These are phyloP conservation scores for Basipetospora sp. DNA, from an alignment of 2,329 filamentous ascomycete genomes.

Conservation along the genomic window DNA sequence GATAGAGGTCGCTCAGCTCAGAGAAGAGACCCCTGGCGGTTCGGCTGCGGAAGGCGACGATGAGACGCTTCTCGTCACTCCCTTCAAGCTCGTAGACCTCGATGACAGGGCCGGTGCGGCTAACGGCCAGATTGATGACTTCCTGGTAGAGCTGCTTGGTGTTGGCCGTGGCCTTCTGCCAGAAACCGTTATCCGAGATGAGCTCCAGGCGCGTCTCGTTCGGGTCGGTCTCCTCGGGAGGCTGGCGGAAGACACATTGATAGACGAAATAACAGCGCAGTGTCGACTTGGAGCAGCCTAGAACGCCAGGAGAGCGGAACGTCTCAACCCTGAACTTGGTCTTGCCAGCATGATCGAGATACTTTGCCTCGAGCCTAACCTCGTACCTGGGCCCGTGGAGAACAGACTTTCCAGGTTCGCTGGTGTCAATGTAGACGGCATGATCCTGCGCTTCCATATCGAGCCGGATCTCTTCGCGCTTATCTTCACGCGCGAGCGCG, in stretches of 20 bases:
- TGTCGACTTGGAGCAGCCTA: slow-evolving; percentile 66
- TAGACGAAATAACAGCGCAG: slow-evolving; percentile 98
- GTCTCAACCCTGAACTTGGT: slow-evolving; percentile 87
- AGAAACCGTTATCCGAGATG: slow-evolving; percentile 83
- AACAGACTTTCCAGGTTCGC: slow-evolving; percentile 67
- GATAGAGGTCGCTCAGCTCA: slow-evolving; percentile 86
- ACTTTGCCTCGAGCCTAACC: slow-evolving; percentile 85
- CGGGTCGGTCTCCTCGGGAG: slow-evolving; percentile 52
- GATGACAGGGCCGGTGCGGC: slow-evolving; percentile 82
- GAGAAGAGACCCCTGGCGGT: slow-evolving; percentile 90
- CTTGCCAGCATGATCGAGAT: slow-evolving; percentile 65
- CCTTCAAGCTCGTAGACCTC: slow-evolving; percentile 94
- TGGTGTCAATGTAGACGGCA: slow-evolving; percentile 97
- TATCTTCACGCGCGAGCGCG: slow-evolving; percentile 82
- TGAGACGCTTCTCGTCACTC: slow-evolving; percentile 79
- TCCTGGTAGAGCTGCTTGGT: slow-evolving; percentile 93
- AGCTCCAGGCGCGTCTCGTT: slow-evolving; percentile 79
- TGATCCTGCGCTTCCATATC: slow-evolving; percentile 93
- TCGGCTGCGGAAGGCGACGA: slow-evolving; percentile 85
- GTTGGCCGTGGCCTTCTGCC: slow-evolving; percentile 90
- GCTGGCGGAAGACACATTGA: slow-evolving; percentile 77
- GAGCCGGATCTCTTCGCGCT: slow-evolving; percentile 81
- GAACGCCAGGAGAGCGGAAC: slow-evolving; percentile 75
- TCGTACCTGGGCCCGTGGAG: slow-evolving; percentile 79
- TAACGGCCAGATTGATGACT: slow-evolving; percentile 73